A percentile compares a stretch with the other conserved stretches of the same genome.
Evolutionary conservation across 768 basidiomycete genomes (phyloP).

Genomic region (Nidula microcarpa): DNA sequence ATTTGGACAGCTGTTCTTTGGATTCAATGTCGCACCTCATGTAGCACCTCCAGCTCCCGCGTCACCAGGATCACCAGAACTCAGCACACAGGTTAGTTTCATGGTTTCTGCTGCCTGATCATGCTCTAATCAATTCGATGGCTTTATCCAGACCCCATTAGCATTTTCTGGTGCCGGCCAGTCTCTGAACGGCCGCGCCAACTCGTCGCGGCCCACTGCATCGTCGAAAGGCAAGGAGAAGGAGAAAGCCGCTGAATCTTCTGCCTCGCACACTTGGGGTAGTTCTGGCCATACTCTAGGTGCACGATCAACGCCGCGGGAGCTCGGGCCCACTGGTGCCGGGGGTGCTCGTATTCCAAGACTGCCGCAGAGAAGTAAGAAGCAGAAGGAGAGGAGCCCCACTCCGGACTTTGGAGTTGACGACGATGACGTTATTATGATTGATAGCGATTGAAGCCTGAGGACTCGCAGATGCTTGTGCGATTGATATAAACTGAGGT

Average conservation of each 20-base stretch:
- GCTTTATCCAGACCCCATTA: conserved; percentile 28
- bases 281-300: conserved; percentile 51
- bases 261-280: conserved; percentile 35
- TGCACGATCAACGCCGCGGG: conserved; percentile 26
- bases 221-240: conserved; percentile 53
- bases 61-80: conserved; percentile 25
- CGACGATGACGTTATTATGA: conserved; percentile 79
- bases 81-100: conserved; percentile 23
- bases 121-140: conserved; percentile 1
- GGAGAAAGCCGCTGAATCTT: conserved; percentile 29
- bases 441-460: conserved; percentile 69
- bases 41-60: conserved; percentile 39
- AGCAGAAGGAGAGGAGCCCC: conserved; percentile 51
- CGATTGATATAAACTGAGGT: not conserved
- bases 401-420: conserved; percentile 85
- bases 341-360: conserved; percentile 52
- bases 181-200: conserved; percentile 55
- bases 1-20: conserved; percentile 95
- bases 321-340: conserved; percentile 46
- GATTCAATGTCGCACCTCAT: conserved; percentile 79
- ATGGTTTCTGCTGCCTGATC: not conserved
- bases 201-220: conserved; percentile 19
- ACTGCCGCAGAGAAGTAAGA: conserved; percentile 34
- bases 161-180: conserved; percentile 68
- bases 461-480: not conserved